Evolutionary conservation across 164 flowering plant genomes (phyloP).

Genomic region (Annona cherimola): DNA sequence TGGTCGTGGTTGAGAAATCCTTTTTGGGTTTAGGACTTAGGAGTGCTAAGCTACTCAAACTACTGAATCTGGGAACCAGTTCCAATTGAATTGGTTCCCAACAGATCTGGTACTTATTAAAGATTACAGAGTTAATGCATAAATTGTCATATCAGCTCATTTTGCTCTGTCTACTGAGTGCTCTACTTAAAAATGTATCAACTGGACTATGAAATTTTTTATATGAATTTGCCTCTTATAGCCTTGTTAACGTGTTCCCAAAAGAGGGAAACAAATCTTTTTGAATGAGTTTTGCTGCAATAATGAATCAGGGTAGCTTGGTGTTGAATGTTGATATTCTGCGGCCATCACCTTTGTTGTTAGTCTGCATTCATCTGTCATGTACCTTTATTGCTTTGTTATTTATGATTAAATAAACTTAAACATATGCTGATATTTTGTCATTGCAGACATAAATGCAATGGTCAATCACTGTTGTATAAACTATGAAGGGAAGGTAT

Average conservation of each 20-base stretch:
- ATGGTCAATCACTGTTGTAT: conserved; percentile 60
- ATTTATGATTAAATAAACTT: neutral
- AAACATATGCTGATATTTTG: neutral
- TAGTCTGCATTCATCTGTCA: neutral
- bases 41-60: too few relatives aligned
- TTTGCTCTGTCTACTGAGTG: too few relatives aligned
- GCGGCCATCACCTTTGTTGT: neutral
- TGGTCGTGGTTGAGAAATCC: too few relatives aligned
- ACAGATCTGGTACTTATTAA: too few relatives aligned
- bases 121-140: too few relatives aligned
- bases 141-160: too few relatives aligned
- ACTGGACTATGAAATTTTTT: neutral
- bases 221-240: neutral
- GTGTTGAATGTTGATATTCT: neutral
- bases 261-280: neutral
- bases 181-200: too few relatives aligned
- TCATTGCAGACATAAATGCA: conserved; percentile 70
- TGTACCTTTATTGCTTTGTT: neutral
- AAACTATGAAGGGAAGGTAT: conserved; percentile 81
- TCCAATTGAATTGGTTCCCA: too few relatives aligned
- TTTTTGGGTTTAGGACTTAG: too few relatives aligned
- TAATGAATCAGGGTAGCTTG: neutral
- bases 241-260: neutral
- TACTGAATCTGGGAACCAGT: too few relatives aligned
- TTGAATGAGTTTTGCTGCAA: neutral